These are phyloP conservation scores for Skeletonema marinoi DNA, from an alignment of 108 stramenopile genomes.

Conservation along the genomic window DNA sequence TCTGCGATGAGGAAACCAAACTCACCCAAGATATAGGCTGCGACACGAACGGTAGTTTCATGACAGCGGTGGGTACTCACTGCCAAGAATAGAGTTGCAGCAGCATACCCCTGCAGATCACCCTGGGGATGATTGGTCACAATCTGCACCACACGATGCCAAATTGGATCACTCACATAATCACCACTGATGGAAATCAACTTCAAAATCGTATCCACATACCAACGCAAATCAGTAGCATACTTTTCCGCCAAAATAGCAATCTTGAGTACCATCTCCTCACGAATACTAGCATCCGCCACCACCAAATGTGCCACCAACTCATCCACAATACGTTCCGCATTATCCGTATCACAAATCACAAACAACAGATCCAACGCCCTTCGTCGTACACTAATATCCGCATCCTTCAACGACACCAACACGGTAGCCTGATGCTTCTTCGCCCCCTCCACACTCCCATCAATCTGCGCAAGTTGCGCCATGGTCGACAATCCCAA, in stretches of 20 bases:
- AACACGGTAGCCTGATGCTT: slow-evolving; percentile 91
- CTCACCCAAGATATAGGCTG: slow-evolving; percentile 96
- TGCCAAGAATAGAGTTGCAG: slow-evolving; percentile 84
- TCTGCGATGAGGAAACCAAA: slow-evolving; percentile 97
- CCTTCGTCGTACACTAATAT: slow-evolving; percentile 93
- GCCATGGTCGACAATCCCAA: slow-evolving; percentile 96
- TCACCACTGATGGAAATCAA: slow-evolving; percentile 94
- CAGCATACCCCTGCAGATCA: slow-evolving; percentile 94
- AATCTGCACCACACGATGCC: slow-evolving; percentile 98
- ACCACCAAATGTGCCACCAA: slow-evolving; percentile 88
- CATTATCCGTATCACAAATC: slow-evolving; percentile 95
- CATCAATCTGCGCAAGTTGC: slow-evolving; percentile 90
- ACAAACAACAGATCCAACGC: slow-evolving; percentile 96
- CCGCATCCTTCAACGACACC: slow-evolving; percentile 95
- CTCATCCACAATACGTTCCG: slow-evolving; percentile 92
- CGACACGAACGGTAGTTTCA: slow-evolving; percentile 90
- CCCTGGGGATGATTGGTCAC: slow-evolving; percentile 97
- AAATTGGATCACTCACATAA: slow-evolving; percentile 95
- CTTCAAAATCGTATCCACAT: slow-evolving; percentile 96
- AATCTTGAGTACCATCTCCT: slow-evolving; percentile 98
- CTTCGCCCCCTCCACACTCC: slow-evolving; percentile 82
- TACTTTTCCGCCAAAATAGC: slow-evolving; percentile 98
- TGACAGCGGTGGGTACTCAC: slow-evolving; percentile 88
- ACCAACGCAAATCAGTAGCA: slow-evolving; percentile 95
- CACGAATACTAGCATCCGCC: slow-evolving; percentile 92